Conservation (phyloP, 352 stramenopile genomes). For the Pythium plurisporium region DNA sequence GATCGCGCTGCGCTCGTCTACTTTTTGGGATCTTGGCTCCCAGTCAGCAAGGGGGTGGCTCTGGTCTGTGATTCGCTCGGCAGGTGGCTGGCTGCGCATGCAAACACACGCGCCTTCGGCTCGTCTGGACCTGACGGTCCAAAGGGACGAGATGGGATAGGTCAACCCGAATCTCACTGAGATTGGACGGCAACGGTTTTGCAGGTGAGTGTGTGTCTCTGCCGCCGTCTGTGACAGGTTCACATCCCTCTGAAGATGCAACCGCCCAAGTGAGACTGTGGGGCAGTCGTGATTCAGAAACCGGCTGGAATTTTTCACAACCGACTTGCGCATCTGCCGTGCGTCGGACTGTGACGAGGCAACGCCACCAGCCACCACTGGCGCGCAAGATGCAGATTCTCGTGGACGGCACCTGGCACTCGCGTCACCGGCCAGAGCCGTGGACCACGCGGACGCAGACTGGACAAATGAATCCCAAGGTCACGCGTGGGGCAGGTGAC, state of each 20-base stretch:
- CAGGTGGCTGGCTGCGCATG: slow-evolving; percentile 16
- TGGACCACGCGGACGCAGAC: slow-evolving; percentile 1
- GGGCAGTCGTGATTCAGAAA: background rate
- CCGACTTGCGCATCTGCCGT: too few species aligned
- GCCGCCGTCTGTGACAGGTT: slow-evolving; percentile 13
- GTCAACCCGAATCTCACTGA: slow-evolving; percentile 16
- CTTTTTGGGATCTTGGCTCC: slow-evolving; percentile 12
- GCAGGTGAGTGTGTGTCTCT: slow-evolving; percentile 10
- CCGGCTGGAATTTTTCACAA: slow-evolving; percentile 13
- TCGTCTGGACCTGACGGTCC: background rate
- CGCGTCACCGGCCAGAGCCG: slow-evolving; percentile 9
- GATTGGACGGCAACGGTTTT: slow-evolving; percentile 17
- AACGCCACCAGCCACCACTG: background rate
- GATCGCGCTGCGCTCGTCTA: slow-evolving; percentile 20
- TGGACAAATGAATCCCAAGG: background rate
- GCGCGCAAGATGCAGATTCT: slow-evolving; percentile 1
- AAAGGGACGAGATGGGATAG: background rate
- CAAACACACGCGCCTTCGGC: background rate
- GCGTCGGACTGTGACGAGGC: slow-evolving; percentile 17
- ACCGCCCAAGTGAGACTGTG: too few species aligned
- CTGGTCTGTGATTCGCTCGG: too few species aligned
- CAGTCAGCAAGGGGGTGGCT: background rate
- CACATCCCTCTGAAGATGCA: background rate
- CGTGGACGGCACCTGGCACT: slow-evolving; percentile 15
- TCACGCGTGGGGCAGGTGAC: too few species aligned